Evolutionary conservation across 257 asterid genomes (phyloP).

Genomic region (Echites panduratus): DNA sequence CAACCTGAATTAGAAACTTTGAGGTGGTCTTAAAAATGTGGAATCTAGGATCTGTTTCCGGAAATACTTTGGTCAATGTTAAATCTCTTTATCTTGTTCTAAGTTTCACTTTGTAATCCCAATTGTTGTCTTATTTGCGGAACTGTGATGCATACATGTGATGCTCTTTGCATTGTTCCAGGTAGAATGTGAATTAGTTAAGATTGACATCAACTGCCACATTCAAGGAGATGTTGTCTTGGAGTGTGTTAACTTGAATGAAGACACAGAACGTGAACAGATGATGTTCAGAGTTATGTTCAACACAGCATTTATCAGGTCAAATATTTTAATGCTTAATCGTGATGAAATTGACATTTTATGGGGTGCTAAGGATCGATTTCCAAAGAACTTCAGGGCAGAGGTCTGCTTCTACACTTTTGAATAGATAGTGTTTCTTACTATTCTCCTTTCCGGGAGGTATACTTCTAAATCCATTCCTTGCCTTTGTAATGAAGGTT

Average conservation of each 20-base stretch:
- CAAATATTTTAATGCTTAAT: slow-evolving; percentile 84
- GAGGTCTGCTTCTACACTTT: slow-evolving; percentile 45
- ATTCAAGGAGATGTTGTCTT: slow-evolving; percentile 94
- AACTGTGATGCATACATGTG: neutral
- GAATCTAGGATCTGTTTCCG: neutral
- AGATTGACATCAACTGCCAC: slow-evolving; percentile 81
- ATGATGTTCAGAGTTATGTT: slow-evolving; percentile 93
- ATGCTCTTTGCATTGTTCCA: slow-evolving; percentile 36
- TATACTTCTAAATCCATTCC: slow-evolving; percentile 19
- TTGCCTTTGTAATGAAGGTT: slow-evolving; percentile 47
- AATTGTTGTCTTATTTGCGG: neutral
- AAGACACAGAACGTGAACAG: slow-evolving; percentile 67
- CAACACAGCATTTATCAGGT: slow-evolving; percentile 90
- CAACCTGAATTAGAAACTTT: neutral
- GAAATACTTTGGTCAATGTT: neutral
- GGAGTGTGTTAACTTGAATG: slow-evolving; percentile 77
- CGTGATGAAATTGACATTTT: slow-evolving; percentile 73
- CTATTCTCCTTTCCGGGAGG: slow-evolving; percentile 9
- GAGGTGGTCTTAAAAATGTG: neutral
- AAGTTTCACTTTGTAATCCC: neutral
- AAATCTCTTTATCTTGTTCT: slow-evolving; percentile 1
- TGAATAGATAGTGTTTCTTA: slow-evolving; percentile 13
- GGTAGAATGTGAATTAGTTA: slow-evolving; percentile 77
- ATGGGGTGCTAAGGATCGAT: slow-evolving; percentile 86
- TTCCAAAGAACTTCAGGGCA: slow-evolving; percentile 83